Base-by-base conservation (phyloP, 2,329 filamentous ascomycete species). In the Fonsecaea erecta region DNA sequence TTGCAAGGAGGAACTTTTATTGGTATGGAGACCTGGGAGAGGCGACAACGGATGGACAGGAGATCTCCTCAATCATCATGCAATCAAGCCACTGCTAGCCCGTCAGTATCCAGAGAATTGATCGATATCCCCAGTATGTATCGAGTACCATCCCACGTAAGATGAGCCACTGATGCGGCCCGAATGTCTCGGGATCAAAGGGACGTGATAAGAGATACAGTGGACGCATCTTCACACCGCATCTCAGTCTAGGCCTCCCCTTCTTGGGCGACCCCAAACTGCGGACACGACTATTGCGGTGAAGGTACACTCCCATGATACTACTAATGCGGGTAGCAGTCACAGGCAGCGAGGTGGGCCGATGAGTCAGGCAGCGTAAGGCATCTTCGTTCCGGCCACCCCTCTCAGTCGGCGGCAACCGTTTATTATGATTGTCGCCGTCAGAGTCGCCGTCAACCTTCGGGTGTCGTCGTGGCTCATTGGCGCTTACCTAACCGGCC, bases 41-140 rank as follows among this genome's bases (percentile, higher is more conserved):
- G 43, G n/a, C 43, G 43, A 24, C 43, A 48, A 48, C 21, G 43
- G 21, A 48, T 48, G 43, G 43, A 48, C 9, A 48, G 43, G 43
- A 48, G 43, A 24, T 18, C 43, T 48, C 18, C 43, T 24, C 43
- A 11, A 24, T 48, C 37, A 40, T 40, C 37, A 48, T 24, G 18
- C 43, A 48, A 24, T 48, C 43, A 48, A 48, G 43, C 43, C 43
- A 24, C 43, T 48, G 3, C 37, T n/a, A 48, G 21, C 43, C 18
- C n/a, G 43, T 48, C 43, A 24, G 21, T 48, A 21, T 11, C 21
- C 18, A 48, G 24, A 24, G 8, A 48, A 48, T 48, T 11, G 18
- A 24, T 24, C 21, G 8, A 24, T 11, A 48, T 48, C 43, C 43
- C 43, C 43, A 1, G 14, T 24, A 24, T 11, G 24, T 48, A 18